Evolutionary conservation across 2,329 filamentous ascomycete species (phyloP), one percentile per base, ranked within the genome.

Genomic region (Phialophora expanda): DNA sequence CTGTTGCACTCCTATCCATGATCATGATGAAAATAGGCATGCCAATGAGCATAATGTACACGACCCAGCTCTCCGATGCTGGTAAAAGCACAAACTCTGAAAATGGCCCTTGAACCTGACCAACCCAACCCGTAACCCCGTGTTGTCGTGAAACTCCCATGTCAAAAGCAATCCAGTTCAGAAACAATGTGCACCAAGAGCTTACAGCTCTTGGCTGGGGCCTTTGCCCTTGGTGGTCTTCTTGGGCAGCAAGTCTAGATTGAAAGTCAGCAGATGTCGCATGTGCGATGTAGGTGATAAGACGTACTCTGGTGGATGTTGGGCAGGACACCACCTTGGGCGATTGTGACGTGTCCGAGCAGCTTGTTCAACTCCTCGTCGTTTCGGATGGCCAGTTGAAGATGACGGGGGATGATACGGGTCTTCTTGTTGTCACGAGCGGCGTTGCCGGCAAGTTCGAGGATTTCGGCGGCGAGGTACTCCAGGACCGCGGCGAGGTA

Each of bases 391-490:
- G 95, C 95, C 75, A 99, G 92, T 86, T 99, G 95, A 56, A 99
- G 89, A 83, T 99, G 95, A 83, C 95, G 93, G 73, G 95, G 95
- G 69, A 98, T 99, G 85, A 99, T 99, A 90, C 95, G 93, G 72
- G 94, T 99, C 91, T 98, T 98, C 92, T 99, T 99, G 90, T 98
- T 97, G 85, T 99, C 95, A 76, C 95, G 94, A 71, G 95, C 95
- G 76, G 95, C 95, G 82, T 99, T 99, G 76, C 95, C 95, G 81
- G 95, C 95, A 84, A 99, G 85, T 85, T 99, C 95, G 78, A 99
- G 93, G 75, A 99, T 97, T 86, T 99, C 95, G 73, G 95, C 95
- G 74, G 95, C 94, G 67, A 99, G 90, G 81, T 99, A 99, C 85
- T 99, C 95, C 57, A 99, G 92, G 63, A 99, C 95, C 64, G 94